Evolutionary conservation across 768 basidiomycete genomes (phyloP).

Genomic region (Tremella mesenterica): DNA sequence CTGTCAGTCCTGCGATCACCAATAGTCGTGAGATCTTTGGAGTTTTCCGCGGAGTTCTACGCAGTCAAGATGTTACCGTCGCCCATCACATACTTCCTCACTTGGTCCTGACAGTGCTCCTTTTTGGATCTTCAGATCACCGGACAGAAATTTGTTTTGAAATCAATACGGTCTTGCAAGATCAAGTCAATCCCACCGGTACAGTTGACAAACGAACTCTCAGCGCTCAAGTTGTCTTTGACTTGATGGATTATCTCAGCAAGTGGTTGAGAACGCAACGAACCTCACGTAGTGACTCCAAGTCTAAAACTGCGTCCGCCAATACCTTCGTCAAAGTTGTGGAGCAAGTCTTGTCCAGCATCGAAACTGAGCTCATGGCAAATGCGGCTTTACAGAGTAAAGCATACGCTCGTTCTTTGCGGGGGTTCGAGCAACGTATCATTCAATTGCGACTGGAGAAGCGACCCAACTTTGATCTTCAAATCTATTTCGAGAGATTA

Average conservation of each 20-base stretch:
- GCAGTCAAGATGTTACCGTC: conserved; percentile 84
- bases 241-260: conserved; percentile 87
- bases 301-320: conserved; percentile 51
- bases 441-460: conserved; percentile 48
- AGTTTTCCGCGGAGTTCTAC: conserved; percentile 65
- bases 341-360: conserved; percentile 71
- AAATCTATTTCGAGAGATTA: conserved; percentile 72
- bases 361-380: conserved; percentile 81
- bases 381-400: conserved; percentile 90
- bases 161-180: conserved; percentile 69
- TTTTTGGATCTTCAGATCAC: conserved; percentile 60
- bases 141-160: conserved; percentile 62
- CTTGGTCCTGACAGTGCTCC: conserved; percentile 72
- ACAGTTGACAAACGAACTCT: conserved; percentile 74
- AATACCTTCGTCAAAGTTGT: conserved; percentile 50
- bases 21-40: conserved; percentile 63
- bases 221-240: conserved; percentile 95
- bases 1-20: conserved; percentile 36
- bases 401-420: conserved; percentile 83
- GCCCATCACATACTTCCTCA: conserved; percentile 86
- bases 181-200: conserved; percentile 65
- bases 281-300: conserved; percentile 40
- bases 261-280: conserved; percentile 74
- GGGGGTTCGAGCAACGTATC: conserved; percentile 87
- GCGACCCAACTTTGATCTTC: conserved; percentile 50